Evolutionary conservation across 345 rosid species (phyloP).

Genomic region (Combretum micranthum): DNA sequence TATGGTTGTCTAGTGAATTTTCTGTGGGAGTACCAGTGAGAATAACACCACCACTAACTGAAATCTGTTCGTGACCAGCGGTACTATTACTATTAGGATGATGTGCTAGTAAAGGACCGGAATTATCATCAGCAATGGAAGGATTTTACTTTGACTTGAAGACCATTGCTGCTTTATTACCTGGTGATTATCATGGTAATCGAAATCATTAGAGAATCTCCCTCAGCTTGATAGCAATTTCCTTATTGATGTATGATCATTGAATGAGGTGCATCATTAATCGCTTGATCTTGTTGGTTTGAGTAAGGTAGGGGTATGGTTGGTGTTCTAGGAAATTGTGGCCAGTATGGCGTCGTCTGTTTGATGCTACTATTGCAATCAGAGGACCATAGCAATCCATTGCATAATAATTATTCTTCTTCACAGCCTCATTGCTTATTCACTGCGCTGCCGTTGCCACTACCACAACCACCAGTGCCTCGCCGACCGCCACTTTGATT

Average conservation of each 20-base stretch:
- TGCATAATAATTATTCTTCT: conserved; percentile 14
- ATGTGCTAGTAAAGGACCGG: background rate
- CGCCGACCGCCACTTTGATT: conserved; percentile 9
- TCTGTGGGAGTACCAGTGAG: too few species aligned
- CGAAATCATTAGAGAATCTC: conserved; percentile 20
- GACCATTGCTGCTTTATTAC: conserved; percentile 5
- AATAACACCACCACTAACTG: background rate
- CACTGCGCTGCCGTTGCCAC: conserved; percentile 10
- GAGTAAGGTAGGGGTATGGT: conserved; percentile 18
- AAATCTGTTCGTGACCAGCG: background rate
- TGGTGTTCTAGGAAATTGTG: conserved; percentile 30
- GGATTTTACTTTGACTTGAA: background rate
- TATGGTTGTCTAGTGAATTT: too few species aligned
- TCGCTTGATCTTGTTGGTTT: conserved; percentile 19
- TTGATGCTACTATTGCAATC: conserved; percentile 6
- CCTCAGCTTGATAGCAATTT: conserved; percentile 59
- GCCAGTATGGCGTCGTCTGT: conserved; percentile 32
- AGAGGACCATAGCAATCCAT: conserved; percentile 11
- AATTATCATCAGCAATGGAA: conserved; percentile 9
- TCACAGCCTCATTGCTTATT: conserved; percentile 25
- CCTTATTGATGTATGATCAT: conserved; percentile 40
- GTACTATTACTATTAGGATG: conserved; percentile 6
- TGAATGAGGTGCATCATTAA: conserved; percentile 9
- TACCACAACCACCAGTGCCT: conserved; percentile 14
- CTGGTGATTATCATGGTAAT: conserved; percentile 10